Base-by-base conservation (phyloP, 306 rosid species). In the Prunus kanzakura region DNA sequence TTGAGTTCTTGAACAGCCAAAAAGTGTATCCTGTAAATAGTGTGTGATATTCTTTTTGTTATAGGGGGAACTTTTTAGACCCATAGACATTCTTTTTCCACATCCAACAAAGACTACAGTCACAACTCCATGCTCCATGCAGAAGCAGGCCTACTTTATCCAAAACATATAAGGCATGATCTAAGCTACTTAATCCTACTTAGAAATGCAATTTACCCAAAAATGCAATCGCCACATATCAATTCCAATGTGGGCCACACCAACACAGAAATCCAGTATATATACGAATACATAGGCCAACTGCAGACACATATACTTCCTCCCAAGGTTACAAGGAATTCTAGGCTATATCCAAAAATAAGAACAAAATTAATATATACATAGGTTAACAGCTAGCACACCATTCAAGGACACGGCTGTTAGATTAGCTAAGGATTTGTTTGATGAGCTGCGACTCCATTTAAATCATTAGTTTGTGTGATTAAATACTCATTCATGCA, bases 41-140 rank as follows among this genome's bases (percentile, higher is more conserved):
- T 61, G 77, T 73, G 30, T 38, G 64, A 15, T 35, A 35, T 60
- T 73, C 77, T 73, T 45, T 73, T 50, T 43, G 1, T 25, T 29
- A 8, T 58, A 60, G 56, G 77, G 19, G 20, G 5, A 6, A 69
- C 69, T 60, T 73, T 73, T 3, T 27, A 45, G 57, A 58, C 55
- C 76, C 50, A 54, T 0, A 55, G 51, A 9, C 11, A 20, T 58
- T 73, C 56, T 43, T 47, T 43, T 25, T 25, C 16, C 56, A 43
- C 29, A 23, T 43, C 77, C 56, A 43, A 58, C 25, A 73, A 4
- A 61, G 22, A 60, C 45, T 16, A 23, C 47, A 45, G 60, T 14
- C 77, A 13, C 25, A 60, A 73, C 8, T 41, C 69, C 49, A 64
- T 64, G 45, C 43, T 41, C 69, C 49, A 64, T 64, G 45, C 43